Conservation (phyloP, 2,329 filamentous ascomycete genomes). For the Cladosporium oxysporum region DNA sequence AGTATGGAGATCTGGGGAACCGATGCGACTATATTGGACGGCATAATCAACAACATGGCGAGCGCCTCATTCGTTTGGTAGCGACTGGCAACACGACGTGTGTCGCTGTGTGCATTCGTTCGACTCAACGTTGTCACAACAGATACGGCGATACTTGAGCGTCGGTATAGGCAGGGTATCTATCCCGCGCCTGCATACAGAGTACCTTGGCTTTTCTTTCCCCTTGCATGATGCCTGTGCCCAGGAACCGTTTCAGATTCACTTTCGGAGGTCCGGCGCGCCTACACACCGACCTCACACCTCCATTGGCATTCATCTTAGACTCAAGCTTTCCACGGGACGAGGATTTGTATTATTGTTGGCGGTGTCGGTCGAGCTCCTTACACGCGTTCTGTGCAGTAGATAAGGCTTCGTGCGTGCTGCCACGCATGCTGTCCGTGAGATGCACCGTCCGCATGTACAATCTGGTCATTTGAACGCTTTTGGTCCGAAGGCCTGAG, state of each 20-base stretch:
- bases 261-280: conserved; percentile 7
- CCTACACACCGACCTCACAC: conserved; percentile 4
- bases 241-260: conserved; percentile 12
- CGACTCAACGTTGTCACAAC: not conserved
- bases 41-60: not conserved
- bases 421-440: not conserved
- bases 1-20: not conserved
- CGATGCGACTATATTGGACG: not conserved
- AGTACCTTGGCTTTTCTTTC: not conserved
- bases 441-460: not conserved
- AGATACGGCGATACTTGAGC: not conserved
- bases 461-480: not conserved
- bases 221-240: conserved; percentile 13
- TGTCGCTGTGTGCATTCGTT: not conserved
- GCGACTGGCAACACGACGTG: not conserved
- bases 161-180: conserved; percentile 12
- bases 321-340: not conserved
- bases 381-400: not conserved
- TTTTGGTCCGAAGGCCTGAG: not conserved
- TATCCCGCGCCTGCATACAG: not conserved
- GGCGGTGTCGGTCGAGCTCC: not conserved
- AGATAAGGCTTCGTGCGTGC: not conserved
- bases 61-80: not conserved
- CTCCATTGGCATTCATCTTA: not conserved
- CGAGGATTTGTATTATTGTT: not conserved